A percentile compares a stretch with the other conserved stretches of the same genome.
phyloP scores from a whole-genome alignment of 2,329 filamentous ascomycete genomes.

The Aspergillus puulaauensis region DNA sequence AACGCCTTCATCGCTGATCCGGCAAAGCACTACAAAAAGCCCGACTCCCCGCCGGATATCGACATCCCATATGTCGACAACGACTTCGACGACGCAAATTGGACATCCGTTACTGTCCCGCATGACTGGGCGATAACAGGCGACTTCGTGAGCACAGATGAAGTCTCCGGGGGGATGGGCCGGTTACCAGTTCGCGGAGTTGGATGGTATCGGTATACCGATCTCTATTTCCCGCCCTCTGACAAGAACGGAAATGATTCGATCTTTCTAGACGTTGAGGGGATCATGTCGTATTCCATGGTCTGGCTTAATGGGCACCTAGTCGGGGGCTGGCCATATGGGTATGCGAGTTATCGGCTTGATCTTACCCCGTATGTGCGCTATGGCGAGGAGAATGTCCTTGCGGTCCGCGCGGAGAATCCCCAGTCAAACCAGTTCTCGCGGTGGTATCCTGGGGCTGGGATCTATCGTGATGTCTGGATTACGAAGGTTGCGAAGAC shows the following conservation, averaged over 20 bases:
- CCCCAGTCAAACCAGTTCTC: background rate
- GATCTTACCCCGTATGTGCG: constrained; percentile 1
- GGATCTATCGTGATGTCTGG: constrained; percentile 9
- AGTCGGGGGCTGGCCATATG: constrained; percentile 7
- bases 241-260: background rate
- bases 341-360: constrained; percentile 2
- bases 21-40: too few relatives aligned
- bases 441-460: constrained; percentile 8
- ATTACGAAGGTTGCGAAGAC: background rate
- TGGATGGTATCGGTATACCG: constrained; percentile 3
- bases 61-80: background rate
- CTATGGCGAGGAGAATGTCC: background rate
- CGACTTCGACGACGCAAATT: constrained; percentile 3
- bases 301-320: constrained; percentile 5
- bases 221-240: background rate
- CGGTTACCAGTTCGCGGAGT: constrained; percentile 2
- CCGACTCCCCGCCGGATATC: background rate
- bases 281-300: constrained; percentile 4
- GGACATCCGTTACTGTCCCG: background rate
- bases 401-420: constrained; percentile 5
- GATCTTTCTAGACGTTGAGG: constrained; percentile 4
- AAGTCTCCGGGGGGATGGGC: background rate
- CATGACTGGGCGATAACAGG: constrained; percentile 6
- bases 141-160: background rate
- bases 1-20: too few relatives aligned